Base-by-base conservation (phyloP, 352 stramenopile species). In the Globisporangium spinosum region DNA sequence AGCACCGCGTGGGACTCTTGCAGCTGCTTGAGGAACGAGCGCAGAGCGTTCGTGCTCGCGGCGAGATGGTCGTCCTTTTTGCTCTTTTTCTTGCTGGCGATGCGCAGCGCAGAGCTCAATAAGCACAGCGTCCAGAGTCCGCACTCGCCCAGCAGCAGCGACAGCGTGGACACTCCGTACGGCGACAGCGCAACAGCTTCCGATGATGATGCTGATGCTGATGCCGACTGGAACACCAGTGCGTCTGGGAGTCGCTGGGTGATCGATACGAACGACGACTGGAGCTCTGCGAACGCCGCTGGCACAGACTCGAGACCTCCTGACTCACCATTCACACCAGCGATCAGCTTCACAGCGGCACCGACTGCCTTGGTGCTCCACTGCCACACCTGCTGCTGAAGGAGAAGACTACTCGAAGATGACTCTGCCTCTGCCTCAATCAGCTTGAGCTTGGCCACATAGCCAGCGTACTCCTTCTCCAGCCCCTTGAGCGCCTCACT, bases 21-120 rank as follows among this genome's bases (percentile, higher is more conserved):
- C 62, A 90, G 79, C 59, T 75, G 75, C 71, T 91, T 91, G 32
- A 93, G 70, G 17, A 87, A 63, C 23, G 72, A 76, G 15, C 85
- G 83, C 61, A 93, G 66, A 0, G 76, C 79, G 35, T 51, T 56
- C 25, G 69, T 62, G 25, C 75, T 61, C 8, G 69, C 58, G 23
- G 62, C 65, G 8, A 79, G 49, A 15, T 72, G 53, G 27, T 90
- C 80, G 58, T 83, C 84, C 63, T 88, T 90, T 65, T 91, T 93
- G 71, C 57, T 70, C 51, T 88, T 91, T 74, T 87, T 87, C 76
- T 91, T 93, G 56, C 56, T 29, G 58, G 77, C 53, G 22, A 76
- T 61, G 0, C 80, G 85, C 47, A 85, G 71, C 17, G 69, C 62
- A 34, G 82, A 61, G 47, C 78, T 80, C 29, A 93, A 68, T 23